These are phyloP conservation scores for Handroanthus guayacan DNA, from an alignment of 257 asterid genomes.

Conservation along the genomic window DNA sequence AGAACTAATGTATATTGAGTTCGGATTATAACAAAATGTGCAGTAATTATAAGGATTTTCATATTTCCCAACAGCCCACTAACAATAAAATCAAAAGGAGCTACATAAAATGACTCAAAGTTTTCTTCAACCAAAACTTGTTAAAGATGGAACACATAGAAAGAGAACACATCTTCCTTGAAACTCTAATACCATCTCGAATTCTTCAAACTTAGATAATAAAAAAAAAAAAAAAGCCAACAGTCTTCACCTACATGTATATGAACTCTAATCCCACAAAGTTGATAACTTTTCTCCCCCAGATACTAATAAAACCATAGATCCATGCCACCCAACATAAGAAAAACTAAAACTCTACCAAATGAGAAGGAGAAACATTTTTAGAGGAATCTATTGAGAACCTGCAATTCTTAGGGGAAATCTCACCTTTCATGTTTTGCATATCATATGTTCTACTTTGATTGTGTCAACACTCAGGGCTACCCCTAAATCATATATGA, in stretches of 20 bases:
- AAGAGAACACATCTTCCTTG: constrained; percentile 18
- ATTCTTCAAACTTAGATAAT: background rate
- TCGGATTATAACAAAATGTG: constrained; percentile 3
- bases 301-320: constrained; percentile 30
- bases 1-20: background rate
- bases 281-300: constrained; percentile 31
- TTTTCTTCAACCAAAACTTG: background rate
- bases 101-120: background rate
- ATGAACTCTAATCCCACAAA: constrained; percentile 6
- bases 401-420: no score
- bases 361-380: no score
- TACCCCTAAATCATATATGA: no score
- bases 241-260: background rate
- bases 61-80: background rate
- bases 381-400: no score
- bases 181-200: background rate
- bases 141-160: background rate
- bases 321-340: constrained; percentile 27
- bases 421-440: no score
- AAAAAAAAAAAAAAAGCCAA: background rate
- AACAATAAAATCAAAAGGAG: background rate
- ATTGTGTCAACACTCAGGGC: no score
- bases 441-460: no score
- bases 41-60: background rate
- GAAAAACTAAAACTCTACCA: background rate